Evolutionary conservation across 306 rosid genomes (phyloP).

Genomic region (Malus orientalis): DNA sequence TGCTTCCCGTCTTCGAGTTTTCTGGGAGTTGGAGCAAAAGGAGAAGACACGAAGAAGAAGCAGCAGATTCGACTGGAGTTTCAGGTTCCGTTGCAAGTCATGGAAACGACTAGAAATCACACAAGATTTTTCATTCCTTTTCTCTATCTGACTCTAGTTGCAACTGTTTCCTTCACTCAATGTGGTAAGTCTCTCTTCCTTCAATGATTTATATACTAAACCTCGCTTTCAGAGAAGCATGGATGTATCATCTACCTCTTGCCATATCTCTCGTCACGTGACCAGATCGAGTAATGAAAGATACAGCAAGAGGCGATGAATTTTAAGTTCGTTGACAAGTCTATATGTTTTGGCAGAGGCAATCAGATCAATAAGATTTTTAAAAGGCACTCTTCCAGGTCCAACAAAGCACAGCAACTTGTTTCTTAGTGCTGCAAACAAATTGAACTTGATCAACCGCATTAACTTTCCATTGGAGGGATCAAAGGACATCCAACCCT

Average conservation of each 20-base stretch:
- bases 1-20: slow-evolving; percentile 25
- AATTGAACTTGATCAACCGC: slow-evolving; percentile 39
- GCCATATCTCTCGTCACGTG: background rate
- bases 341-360: slow-evolving; percentile 37
- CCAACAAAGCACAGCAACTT: slow-evolving; percentile 31
- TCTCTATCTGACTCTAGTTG: slow-evolving; percentile 26
- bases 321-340: background rate
- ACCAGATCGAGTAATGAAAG: background rate
- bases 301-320: background rate
- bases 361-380: slow-evolving; percentile 32
- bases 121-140: slow-evolving; percentile 26
- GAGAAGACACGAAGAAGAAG: background rate
- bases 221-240: no score
- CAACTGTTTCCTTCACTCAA: slow-evolving; percentile 39
- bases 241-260: no score
- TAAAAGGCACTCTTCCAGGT: slow-evolving; percentile 7
- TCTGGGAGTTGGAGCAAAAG: slow-evolving; percentile 10
- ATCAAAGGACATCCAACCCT: slow-evolving; percentile 39
- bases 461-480: slow-evolving; percentile 32
- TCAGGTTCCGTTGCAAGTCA: slow-evolving; percentile 20
- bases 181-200: slow-evolving; percentile 49
- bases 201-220: background rate
- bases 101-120: slow-evolving; percentile 32
- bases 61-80: background rate
- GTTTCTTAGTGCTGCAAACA: slow-evolving; percentile 32